Evolutionary conservation across 106 monocot genomes (phyloP).

Genomic region (Dioscorea zingiberensis): DNA sequence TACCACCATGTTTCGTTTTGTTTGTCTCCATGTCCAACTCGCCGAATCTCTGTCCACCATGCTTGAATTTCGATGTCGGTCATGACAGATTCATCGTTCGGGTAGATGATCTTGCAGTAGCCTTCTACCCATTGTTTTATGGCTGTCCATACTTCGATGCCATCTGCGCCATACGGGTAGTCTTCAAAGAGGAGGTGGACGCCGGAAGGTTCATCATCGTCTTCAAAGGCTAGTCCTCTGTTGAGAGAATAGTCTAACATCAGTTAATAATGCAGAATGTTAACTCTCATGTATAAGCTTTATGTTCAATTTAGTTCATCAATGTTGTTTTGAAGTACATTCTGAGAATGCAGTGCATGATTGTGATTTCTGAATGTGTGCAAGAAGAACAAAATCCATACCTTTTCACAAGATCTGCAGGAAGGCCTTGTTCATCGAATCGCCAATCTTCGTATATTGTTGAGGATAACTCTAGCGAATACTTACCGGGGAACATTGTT

Average conservation of each 20-base stretch:
- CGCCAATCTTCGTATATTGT: conserved; percentile 51
- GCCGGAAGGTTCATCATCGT: conserved; percentile 20
- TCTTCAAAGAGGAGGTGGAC: conserved; percentile 43
- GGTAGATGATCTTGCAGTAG: conserved; percentile 47
- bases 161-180: conserved; percentile 64
- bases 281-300: too few species aligned
- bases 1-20: conserved; percentile 34
- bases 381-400: too few species aligned
- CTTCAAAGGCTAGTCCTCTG: conserved; percentile 41
- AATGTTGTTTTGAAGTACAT: too few species aligned
- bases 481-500: conserved; percentile 65
- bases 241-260: background rate
- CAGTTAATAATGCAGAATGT: too few species aligned
- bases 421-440: conserved; percentile 62
- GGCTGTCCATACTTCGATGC: conserved; percentile 57
- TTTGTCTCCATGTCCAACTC: conserved; percentile 50
- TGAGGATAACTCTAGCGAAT: conserved; percentile 52
- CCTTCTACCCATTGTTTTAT: conserved; percentile 42
- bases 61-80: conserved; percentile 43
- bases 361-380: too few species aligned
- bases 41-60: conserved; percentile 56
- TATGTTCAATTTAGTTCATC: too few species aligned
- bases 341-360: too few species aligned
- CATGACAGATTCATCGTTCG: conserved; percentile 14
- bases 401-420: conserved; percentile 74